A percentile compares a stretch with the other conserved stretches of the same genome.
phyloP scores from a whole-genome alignment of 2,329 filamentous ascomycete species.

The Thermomyces lanuginosus region DNA sequence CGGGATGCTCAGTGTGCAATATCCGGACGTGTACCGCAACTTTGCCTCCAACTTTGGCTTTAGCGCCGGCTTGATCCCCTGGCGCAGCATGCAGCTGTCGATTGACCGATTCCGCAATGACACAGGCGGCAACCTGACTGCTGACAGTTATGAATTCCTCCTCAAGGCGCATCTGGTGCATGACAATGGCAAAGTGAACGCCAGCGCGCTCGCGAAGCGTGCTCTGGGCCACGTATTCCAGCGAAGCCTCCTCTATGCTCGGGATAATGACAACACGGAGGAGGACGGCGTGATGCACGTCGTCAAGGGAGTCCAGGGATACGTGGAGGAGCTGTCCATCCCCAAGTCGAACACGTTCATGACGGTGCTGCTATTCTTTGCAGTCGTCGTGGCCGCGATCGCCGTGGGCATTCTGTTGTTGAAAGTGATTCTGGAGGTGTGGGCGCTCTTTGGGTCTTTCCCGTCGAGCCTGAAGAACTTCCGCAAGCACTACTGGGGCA shows the following conservation, averaged over 20 bases:
- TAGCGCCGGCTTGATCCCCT: slow-evolving; percentile 68
- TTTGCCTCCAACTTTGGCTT: slow-evolving; percentile 92
- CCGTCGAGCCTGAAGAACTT: slow-evolving; percentile 66
- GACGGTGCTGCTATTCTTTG: slow-evolving; percentile 78
- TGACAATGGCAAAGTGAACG: slow-evolving; percentile 39
- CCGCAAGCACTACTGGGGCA: slow-evolving; percentile 91
- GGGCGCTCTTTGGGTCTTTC: slow-evolving; percentile 79
- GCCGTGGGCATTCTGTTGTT: slow-evolving; percentile 73
- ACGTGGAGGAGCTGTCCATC: slow-evolving; percentile 67
- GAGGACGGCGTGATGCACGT: slow-evolving; percentile 33
- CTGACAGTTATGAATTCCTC: slow-evolving; percentile 60
- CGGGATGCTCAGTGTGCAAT: slow-evolving; percentile 84
- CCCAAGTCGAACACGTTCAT: slow-evolving; percentile 89
- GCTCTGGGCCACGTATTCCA: slow-evolving; percentile 31
- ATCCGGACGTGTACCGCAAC: slow-evolving; percentile 72
- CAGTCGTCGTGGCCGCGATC: slow-evolving; percentile 69
- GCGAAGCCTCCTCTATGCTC: slow-evolving; percentile 34
- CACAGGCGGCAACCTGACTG: slow-evolving; percentile 76
- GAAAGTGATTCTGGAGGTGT: slow-evolving; percentile 80
- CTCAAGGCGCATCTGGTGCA: slow-evolving; percentile 61
- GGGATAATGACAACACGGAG: slow-evolving; percentile 25
- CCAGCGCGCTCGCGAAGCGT: slow-evolving; percentile 37
- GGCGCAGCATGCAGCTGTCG: slow-evolving; percentile 58
- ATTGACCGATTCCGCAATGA: slow-evolving; percentile 69
- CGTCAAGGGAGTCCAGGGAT: slow-evolving; percentile 65